These are phyloP conservation scores for Wolfiporia cocos DNA, from an alignment of 1,284 basidiomycete genomes.

Conservation along the genomic window DNA sequence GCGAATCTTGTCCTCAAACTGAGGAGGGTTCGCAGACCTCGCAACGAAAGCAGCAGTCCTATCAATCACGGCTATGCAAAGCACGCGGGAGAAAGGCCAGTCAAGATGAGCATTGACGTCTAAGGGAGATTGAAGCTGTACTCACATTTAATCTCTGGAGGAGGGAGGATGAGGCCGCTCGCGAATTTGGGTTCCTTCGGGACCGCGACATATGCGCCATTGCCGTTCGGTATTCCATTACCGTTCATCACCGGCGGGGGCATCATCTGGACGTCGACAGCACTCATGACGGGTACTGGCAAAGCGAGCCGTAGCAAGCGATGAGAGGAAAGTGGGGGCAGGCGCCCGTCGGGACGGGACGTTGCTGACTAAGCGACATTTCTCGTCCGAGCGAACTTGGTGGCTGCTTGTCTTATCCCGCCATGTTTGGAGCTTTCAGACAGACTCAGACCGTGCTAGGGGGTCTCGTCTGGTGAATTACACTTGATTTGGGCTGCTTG, in stretches of 20 bases:
- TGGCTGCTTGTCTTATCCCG: slow-evolving; percentile 5
- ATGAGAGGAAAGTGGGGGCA: slow-evolving; percentile 5
- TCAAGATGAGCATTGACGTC: slow-evolving; percentile 1
- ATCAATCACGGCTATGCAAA: slow-evolving; percentile 92
- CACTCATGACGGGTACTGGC: slow-evolving; percentile 23
- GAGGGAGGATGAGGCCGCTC: slow-evolving; percentile 85
- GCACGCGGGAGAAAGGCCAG: neutral
- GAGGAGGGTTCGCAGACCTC: slow-evolving; percentile 80
- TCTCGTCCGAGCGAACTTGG: slow-evolving; percentile 7
- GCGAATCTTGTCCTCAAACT: slow-evolving; percentile 94
- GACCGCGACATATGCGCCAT: slow-evolving; percentile 35
- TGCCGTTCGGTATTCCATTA: slow-evolving; percentile 29
- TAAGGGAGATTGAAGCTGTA: slow-evolving; percentile 8
- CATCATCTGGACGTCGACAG: slow-evolving; percentile 37
- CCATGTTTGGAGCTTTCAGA: slow-evolving; percentile 75
- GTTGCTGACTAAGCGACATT: slow-evolving; percentile 24
- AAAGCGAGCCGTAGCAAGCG: slow-evolving; percentile 3
- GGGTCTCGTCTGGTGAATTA: slow-evolving; percentile 73
- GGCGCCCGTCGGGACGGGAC: slow-evolving; percentile 5
- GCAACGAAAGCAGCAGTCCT: slow-evolving; percentile 94
- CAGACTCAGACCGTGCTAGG: slow-evolving; percentile 58
- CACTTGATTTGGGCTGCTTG: too few relatives aligned
- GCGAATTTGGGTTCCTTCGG: slow-evolving; percentile 55
- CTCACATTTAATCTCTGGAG: slow-evolving; percentile 89
- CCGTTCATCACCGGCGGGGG: slow-evolving; percentile 30